These are phyloP conservation scores for Ceratonia siliqua DNA, from an alignment of 306 rosid species.

Conservation along the genomic window DNA sequence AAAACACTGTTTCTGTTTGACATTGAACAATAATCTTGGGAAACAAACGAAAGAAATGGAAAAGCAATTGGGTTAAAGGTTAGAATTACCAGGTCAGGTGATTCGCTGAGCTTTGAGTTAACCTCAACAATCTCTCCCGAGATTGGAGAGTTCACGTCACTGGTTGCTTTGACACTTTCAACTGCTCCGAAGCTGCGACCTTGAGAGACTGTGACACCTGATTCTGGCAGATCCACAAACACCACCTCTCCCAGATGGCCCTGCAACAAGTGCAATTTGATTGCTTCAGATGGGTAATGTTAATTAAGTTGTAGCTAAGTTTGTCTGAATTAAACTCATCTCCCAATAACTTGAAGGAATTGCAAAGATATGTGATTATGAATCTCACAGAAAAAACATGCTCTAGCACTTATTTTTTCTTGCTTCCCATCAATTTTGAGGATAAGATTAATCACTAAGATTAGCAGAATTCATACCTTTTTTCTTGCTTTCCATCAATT, in stretches of 20 bases:
- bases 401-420: too few species aligned
- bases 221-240: conserved; percentile 89
- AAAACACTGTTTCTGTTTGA: too few species aligned
- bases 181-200: conserved; percentile 81
- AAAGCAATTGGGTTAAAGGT: neutral
- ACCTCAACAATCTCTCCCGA: conserved; percentile 89
- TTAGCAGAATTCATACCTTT: too few species aligned
- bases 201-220: conserved; percentile 53
- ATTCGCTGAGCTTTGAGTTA: conserved; percentile 60
- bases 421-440: too few species aligned
- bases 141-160: conserved; percentile 94
- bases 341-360: too few species aligned
- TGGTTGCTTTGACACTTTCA: conserved; percentile 96
- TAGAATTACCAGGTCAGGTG: conserved; percentile 77
- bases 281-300: neutral
- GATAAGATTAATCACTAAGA: neutral
- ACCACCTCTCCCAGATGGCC: conserved; percentile 97
- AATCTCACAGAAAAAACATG: too few species aligned
- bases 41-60: neutral
- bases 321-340: too few species aligned
- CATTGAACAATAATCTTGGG: too few species aligned
- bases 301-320: neutral
- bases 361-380: too few species aligned
- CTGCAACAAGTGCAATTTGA: conserved; percentile 37
- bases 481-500: too few species aligned